A percentile compares a stretch with the other conserved stretches of the same genome.
These are phyloP conservation scores for Luzula sylvatica DNA, from an alignment of 176 grass and related monocot genomes.

Conservation along the genomic window DNA sequence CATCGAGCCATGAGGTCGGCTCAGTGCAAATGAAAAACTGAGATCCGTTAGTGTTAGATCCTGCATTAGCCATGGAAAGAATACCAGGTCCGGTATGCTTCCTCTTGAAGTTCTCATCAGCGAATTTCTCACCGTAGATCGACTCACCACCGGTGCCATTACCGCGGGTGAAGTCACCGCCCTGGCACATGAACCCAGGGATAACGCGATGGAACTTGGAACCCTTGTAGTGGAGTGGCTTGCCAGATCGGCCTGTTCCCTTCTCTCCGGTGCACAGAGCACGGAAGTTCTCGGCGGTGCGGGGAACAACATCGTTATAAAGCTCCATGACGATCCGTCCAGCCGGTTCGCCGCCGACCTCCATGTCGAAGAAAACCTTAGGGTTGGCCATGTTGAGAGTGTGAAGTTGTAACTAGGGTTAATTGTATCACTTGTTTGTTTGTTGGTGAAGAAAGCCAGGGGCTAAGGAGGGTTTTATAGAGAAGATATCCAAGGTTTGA, in stretches of 20 bases:
- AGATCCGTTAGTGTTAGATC: constrained; percentile 17
- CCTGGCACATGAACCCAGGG: constrained; percentile 22
- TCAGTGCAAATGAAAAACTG: constrained; percentile 29
- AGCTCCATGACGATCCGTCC: constrained; percentile 33
- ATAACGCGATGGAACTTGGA: constrained; percentile 23
- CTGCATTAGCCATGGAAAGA: constrained; percentile 24
- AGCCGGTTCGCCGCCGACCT: constrained; percentile 9
- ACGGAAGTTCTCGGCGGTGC: constrained; percentile 27
- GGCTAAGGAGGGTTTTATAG: constrained; percentile 9
- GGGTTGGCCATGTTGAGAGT: constrained; percentile 18
- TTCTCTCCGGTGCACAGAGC: constrained; percentile 25
- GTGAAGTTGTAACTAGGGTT: background rate
- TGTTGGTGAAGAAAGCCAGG: background rate
- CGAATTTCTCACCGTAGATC: constrained; percentile 18
- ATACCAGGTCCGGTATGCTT: background rate
- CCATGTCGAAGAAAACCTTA: constrained; percentile 30
- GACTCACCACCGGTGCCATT: constrained; percentile 27
- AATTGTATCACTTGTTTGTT: background rate
- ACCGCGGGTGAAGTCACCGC: constrained; percentile 18
- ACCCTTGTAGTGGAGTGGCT: constrained; percentile 26
- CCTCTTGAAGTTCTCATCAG: constrained; percentile 10
- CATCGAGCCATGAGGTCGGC: constrained; percentile 14
- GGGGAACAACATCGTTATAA: constrained; percentile 12
- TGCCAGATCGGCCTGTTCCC: constrained; percentile 7
- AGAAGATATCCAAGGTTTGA: background rate